Evolutionary conservation across 1,284 basidiomycete genomes (phyloP).

Genomic region (Apiotrichum gamsii): DNA sequence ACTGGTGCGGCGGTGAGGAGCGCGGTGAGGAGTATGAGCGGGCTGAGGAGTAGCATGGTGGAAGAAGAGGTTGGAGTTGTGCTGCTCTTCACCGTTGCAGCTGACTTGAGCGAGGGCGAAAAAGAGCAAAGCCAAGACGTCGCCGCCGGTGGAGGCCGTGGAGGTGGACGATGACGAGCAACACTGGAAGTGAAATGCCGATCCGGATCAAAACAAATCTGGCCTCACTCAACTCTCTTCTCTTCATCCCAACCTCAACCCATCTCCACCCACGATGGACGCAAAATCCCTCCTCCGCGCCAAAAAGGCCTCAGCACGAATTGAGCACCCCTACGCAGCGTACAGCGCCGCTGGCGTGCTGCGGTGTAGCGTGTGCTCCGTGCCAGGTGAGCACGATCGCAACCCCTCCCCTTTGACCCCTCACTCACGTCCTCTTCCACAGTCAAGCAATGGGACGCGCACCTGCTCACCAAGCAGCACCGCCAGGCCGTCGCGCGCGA

Average conservation of each 20-base stretch:
- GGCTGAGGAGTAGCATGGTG: not conserved
- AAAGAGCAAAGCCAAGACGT: not conserved
- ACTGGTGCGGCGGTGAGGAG: conserved; percentile 1
- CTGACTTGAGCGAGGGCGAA: too few relatives aligned
- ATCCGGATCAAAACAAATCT: not conserved
- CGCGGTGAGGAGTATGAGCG: not conserved
- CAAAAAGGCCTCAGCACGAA: conserved; percentile 42
- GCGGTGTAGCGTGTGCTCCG: conserved; percentile 44
- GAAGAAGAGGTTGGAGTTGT: not conserved
- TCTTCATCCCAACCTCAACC: too few relatives aligned
- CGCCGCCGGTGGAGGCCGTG: not conserved
- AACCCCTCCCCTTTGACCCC: not conserved
- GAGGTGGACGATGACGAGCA: not conserved
- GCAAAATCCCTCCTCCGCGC: conserved; percentile 45
- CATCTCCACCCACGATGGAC: conserved; percentile 31
- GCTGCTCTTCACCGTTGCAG: not conserved
- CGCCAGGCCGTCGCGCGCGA: conserved; percentile 40
- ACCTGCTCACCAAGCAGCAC: conserved; percentile 47
- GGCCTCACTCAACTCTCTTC: not conserved
- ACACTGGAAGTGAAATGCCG: too few relatives aligned
- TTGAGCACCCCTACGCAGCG: conserved; percentile 41
- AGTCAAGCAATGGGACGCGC: conserved; percentile 49
- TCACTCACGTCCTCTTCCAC: not conserved
- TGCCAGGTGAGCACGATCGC: conserved; percentile 34
- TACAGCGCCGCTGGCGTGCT: conserved; percentile 39